Evolutionary conservation across 169 alveolate species (phyloP), one percentile per base, ranked within the genome.

Genomic region (Theileria sp.): DNA sequence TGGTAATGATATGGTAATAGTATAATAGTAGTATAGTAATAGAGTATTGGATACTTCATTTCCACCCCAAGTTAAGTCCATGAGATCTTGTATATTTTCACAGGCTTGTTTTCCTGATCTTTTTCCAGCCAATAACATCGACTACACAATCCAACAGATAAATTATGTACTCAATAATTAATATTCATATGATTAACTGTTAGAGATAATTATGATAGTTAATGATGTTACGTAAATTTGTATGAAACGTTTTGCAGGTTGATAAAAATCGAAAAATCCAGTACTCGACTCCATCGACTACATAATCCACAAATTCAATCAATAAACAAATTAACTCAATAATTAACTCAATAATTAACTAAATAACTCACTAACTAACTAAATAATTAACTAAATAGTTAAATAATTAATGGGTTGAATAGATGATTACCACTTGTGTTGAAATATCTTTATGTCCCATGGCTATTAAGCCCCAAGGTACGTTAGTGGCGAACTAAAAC

Each of bases 31-130:
- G 4, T n/a, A n/a, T 34, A n/a, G 3, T 13, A 19, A 9, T n/a
- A 7, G 21, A 7, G 21, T 15, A 9, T 28, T 30, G n/a, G n/a
- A 26, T 62, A 74, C 80, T 44, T 85, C 91, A 0, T 77, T 85
- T 13, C 79, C 50, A 8, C 91, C 91, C 91, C 91, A 85, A 62
- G 91, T 78, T 19, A 85, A 64, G 30, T 85, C 91, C 72, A 85
- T 28, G 13, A 85, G 54, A 30, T 60, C 67, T 60, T 85, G 91
- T 4, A 85, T n/a, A 75, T 85, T 85, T 44, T 79, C 87, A 25
- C 74, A 79, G 0, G 80, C 91, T 61, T 75, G 64, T 34, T 36
- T 65, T 56, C 91, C 91, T 8, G 61, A 75, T 30, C 21, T 58
- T 54, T 73, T 60, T 23, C 80, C 49, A 25, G 87, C 74, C 19